These are phyloP conservation scores for Geranium incanum DNA, from an alignment of 441 rosid species.

Conservation along the genomic window DNA sequence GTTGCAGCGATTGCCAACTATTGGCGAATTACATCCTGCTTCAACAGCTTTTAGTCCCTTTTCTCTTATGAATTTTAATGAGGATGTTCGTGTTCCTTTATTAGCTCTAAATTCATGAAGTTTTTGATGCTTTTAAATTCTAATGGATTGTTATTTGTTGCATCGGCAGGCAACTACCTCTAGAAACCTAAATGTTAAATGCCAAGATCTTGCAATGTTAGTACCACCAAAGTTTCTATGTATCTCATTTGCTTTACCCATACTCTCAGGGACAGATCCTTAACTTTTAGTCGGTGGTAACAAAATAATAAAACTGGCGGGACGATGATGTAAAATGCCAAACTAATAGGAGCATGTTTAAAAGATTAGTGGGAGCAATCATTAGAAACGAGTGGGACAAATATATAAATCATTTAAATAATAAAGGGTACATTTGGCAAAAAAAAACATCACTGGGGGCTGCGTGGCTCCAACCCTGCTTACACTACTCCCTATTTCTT, in stretches of 20 bases:
- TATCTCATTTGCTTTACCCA: background rate
- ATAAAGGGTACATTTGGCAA: no score
- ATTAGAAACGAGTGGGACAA: no score
- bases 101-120: background rate
- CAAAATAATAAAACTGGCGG: no score
- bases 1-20: background rate
- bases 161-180: background rate
- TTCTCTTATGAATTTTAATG: background rate
- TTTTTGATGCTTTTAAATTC: background rate
- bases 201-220: background rate
- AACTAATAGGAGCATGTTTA: no score
- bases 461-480: no score
- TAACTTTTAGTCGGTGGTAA: no score
- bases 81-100: background rate
- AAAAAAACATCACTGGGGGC: no score
- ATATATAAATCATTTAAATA: no score
- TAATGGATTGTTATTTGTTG: background rate
- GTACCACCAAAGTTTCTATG: background rate
- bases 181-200: background rate
- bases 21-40: background rate
- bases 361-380: no score
- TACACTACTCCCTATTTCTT: no score
- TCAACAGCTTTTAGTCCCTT: background rate
- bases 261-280: no score
- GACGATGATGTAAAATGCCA: no score